Conservation (phyloP, 2,329 filamentous ascomycete species). For the Metarhizium brunneum region DNA sequence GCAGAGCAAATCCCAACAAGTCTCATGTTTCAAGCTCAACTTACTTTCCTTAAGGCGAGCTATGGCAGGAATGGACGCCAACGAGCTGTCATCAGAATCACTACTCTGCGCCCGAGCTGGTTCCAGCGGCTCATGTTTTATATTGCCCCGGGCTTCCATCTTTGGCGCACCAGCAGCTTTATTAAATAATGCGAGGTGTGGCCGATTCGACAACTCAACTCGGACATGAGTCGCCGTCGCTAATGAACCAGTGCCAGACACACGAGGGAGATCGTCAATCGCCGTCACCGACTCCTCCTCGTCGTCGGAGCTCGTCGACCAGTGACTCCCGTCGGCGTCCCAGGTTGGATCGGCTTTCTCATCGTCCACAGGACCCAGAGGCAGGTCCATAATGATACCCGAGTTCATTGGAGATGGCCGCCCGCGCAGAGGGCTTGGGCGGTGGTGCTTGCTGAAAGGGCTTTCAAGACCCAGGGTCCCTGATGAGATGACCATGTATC, state of each 20-base stretch:
- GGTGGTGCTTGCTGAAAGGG: background rate
- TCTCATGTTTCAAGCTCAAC: background rate
- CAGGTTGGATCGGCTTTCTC: background rate
- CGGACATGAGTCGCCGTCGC: background rate
- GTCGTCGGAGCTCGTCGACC: background rate
- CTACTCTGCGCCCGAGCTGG: background rate
- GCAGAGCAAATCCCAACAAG: background rate
- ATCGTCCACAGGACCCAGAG: background rate
- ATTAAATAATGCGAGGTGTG: background rate
- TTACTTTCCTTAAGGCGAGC: background rate
- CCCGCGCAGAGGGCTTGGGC: no score
- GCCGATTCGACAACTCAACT: background rate
- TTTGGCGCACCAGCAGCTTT: no score
- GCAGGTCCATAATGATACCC: background rate
- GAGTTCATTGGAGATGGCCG: background rate
- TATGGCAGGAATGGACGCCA: background rate
- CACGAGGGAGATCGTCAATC: background rate
- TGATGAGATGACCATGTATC: background rate
- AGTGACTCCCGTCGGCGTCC: background rate
- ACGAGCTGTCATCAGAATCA: background rate
- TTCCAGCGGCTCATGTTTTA: background rate
- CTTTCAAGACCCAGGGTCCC: background rate
- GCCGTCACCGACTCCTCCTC: background rate
- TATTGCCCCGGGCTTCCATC: background rate
- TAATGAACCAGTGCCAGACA: background rate